Percentiles rank a stretch among this genome's conserved stretches.
phyloP scores from a whole-genome alignment of 2,329 filamentous ascomycete genomes.

The Cladosporium phlei region DNA sequence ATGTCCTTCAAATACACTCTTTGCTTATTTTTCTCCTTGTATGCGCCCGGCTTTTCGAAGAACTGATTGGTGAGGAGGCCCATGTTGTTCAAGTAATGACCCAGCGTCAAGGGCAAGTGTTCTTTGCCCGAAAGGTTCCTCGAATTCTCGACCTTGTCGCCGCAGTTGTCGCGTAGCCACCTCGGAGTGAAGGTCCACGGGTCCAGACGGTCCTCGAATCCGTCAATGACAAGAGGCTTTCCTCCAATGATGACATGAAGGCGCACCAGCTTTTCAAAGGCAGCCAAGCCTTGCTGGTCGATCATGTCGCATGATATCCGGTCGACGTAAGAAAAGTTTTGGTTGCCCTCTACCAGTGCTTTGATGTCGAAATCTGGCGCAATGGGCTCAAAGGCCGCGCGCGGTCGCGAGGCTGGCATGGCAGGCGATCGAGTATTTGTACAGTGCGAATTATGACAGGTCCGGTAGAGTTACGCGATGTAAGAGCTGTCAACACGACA shows the following conservation, averaged over 20 bases:
- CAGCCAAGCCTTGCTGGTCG: constrained; percentile 66
- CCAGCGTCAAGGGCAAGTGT: constrained; percentile 78
- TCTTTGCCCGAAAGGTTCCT: constrained; percentile 69
- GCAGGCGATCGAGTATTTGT: neutral
- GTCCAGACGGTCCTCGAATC: constrained; percentile 73
- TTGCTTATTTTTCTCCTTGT: constrained; percentile 72
- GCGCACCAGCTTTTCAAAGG: constrained; percentile 79
- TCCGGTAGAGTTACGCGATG: neutral
- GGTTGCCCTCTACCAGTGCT: constrained; percentile 67
- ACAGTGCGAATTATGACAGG: neutral
- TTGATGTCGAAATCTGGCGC: constrained; percentile 77
- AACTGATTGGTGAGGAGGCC: constrained; percentile 78
- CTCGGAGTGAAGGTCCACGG: constrained; percentile 70
- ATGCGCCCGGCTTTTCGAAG: constrained; percentile 61
- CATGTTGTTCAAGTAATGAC: constrained; percentile 88
- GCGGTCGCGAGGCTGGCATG: constrained; percentile 76
- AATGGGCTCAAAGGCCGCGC: constrained; percentile 88
- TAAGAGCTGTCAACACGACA: neutral
- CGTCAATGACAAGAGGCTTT: constrained; percentile 84
- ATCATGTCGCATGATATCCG: constrained; percentile 76
- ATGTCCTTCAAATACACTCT: constrained; percentile 96
- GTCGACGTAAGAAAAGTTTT: constrained; percentile 83
- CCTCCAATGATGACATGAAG: constrained; percentile 80
- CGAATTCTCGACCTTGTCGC: constrained; percentile 78
- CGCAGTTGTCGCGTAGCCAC: constrained; percentile 75